These are phyloP conservation scores for Astragalus glycyphyllos DNA, from an alignment of 306 rosid genomes.

Conservation along the genomic window DNA sequence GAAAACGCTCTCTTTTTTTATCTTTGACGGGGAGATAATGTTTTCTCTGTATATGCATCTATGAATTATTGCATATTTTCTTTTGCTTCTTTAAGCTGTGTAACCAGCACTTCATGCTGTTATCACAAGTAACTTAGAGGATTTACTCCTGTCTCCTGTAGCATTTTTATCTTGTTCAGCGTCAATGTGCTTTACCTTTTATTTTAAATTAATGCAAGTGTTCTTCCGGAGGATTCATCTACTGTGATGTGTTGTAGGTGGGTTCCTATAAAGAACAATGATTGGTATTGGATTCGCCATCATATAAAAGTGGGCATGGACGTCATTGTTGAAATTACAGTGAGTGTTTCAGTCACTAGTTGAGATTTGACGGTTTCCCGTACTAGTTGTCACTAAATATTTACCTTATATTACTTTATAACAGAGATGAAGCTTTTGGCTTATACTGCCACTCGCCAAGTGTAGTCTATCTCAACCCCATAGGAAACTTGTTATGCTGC, in stretches of 20 bases:
- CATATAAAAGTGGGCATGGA: slow-evolving; percentile 93
- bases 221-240: slow-evolving; percentile 44
- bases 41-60: slow-evolving; percentile 32
- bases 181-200: slow-evolving; percentile 31
- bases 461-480: slow-evolving; percentile 8
- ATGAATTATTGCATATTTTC: slow-evolving; percentile 27
- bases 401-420: slow-evolving; percentile 18
- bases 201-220: slow-evolving; percentile 33
- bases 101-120: slow-evolving; percentile 25
- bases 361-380: slow-evolving; percentile 11
- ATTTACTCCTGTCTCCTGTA: slow-evolving; percentile 24
- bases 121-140: slow-evolving; percentile 28
- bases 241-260: slow-evolving; percentile 67
- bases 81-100: slow-evolving; percentile 13
- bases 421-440: slow-evolving; percentile 30
- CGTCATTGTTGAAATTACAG: slow-evolving; percentile 87
- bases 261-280: slow-evolving; percentile 93
- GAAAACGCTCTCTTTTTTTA: slow-evolving; percentile 1
- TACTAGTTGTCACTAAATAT: slow-evolving; percentile 34
- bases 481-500: slow-evolving; percentile 15
- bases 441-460: slow-evolving; percentile 5
- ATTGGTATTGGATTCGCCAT: slow-evolving; percentile 99
- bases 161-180: slow-evolving; percentile 38
- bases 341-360: slow-evolving; percentile 54
- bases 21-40: slow-evolving; percentile 1